A percentile compares a stretch with the other conserved stretches of the same genome.
Evolutionary conservation across 139 green algal genomes (phyloP).

Genomic region (Monoraphidium neglectum): DNA sequence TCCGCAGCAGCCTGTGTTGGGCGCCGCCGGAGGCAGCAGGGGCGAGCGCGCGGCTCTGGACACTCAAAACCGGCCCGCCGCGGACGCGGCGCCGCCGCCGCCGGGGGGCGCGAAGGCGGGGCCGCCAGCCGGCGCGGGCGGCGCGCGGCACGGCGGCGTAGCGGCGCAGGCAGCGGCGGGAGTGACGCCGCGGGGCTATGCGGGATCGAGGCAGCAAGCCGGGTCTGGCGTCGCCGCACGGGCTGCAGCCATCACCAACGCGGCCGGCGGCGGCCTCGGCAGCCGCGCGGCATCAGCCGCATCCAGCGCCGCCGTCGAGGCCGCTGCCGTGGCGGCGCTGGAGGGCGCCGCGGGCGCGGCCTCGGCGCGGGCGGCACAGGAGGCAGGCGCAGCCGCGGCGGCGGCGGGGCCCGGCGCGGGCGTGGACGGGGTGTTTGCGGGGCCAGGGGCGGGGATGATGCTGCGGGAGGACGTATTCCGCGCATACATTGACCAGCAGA

Average conservation of each 20-base stretch:
- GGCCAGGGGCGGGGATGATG: no score
- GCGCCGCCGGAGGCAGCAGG: background rate
- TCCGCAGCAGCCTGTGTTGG: background rate
- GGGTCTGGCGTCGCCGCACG: no score
- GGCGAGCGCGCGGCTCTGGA: background rate
- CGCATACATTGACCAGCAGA: constrained; percentile 26
- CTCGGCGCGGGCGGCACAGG: background rate
- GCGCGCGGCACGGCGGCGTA: background rate
- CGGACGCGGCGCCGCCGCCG: background rate
- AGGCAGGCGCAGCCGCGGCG: background rate
- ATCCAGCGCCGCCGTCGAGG: background rate
- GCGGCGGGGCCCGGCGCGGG: background rate
- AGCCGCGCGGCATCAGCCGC: no score
- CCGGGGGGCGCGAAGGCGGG: constrained; percentile 2
- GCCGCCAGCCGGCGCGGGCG: background rate
- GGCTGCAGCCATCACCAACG: no score
- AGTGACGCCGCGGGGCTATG: no score
- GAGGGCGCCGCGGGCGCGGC: background rate
- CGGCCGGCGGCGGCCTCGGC: no score
- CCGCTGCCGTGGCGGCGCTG: background rate
- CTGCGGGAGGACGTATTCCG: constrained; percentile 29
- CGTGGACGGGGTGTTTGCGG: background rate
- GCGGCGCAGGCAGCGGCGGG: no score
- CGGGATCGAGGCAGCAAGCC: no score
- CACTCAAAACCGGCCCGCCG: background rate